These are phyloP conservation scores for Aspergillus olivimuriae DNA, from an alignment of 495 filamentous ascomycete genomes.

Conservation along the genomic window DNA sequence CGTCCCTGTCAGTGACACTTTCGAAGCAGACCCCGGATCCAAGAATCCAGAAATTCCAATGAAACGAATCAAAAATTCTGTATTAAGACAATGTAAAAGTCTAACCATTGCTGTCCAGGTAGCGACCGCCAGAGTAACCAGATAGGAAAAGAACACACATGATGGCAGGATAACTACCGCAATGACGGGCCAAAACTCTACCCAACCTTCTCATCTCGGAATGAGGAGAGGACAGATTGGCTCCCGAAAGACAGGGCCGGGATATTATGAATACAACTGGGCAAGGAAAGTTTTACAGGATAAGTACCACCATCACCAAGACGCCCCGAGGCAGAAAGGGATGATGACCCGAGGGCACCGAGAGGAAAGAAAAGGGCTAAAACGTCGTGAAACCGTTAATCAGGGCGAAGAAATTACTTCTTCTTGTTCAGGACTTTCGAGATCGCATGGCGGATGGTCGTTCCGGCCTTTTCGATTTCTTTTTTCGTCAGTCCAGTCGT, in stretches of 20 bases:
- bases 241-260: background rate
- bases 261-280: background rate
- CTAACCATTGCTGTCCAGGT: conserved; percentile 5
- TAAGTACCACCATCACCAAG: no score
- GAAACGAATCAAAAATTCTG: background rate
- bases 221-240: background rate
- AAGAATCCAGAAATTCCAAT: background rate
- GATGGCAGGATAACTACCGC: background rate
- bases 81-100: conserved; percentile 3
- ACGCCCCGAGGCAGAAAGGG: background rate
- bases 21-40: background rate
- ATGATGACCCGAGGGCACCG: background rate
- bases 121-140: background rate
- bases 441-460: conserved; percentile 83
- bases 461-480: conserved; percentile 89
- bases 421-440: conserved; percentile 71
- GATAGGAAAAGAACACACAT: background rate
- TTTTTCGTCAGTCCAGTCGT: conserved; percentile 83
- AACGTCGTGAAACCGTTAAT: background rate
- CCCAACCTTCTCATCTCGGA: background rate
- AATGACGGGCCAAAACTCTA: no score
- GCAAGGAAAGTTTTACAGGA: no score
- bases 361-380: conserved; percentile 2
- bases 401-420: conserved; percentile 25
- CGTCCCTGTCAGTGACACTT: background rate